Evolutionary conservation across 2,329 filamentous ascomycete species (phyloP).

Genomic region (Nothopassalora personata): DNA sequence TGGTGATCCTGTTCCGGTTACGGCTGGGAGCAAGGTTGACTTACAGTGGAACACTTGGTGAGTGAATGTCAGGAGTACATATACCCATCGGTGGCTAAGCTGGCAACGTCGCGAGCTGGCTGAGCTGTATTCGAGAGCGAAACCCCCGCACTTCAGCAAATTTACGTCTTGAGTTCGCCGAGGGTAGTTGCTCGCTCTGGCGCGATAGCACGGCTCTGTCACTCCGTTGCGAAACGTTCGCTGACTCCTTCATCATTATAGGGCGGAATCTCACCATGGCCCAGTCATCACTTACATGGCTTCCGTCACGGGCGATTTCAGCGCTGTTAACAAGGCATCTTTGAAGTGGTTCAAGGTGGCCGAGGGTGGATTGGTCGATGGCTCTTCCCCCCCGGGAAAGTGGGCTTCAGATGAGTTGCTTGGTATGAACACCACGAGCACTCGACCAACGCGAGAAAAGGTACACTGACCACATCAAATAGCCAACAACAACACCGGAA

Average conservation of each 20-base stretch:
- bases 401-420: constrained; percentile 55
- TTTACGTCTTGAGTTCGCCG: no score
- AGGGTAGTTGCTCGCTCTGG: no score
- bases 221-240: neutral
- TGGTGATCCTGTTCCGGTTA: constrained; percentile 48
- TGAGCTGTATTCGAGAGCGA: no score
- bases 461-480: neutral
- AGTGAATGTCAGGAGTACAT: no score
- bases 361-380: constrained; percentile 48
- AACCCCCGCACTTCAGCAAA: no score
- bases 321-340: constrained; percentile 47
- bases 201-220: neutral
- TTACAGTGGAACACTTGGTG: constrained; percentile 44
- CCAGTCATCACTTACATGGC: constrained; percentile 62
- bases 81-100: no score
- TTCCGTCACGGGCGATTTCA: constrained; percentile 52
- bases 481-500: constrained; percentile 43
- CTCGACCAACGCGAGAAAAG: neutral
- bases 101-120: no score
- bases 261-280: constrained; percentile 47
- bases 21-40: constrained; percentile 50
- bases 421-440: constrained; percentile 9
- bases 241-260: neutral
- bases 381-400: constrained; percentile 36
- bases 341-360: constrained; percentile 62